These are phyloP conservation scores for Neurospora sublineolata DNA, from an alignment of 495 filamentous ascomycete genomes.

Conservation along the genomic window DNA sequence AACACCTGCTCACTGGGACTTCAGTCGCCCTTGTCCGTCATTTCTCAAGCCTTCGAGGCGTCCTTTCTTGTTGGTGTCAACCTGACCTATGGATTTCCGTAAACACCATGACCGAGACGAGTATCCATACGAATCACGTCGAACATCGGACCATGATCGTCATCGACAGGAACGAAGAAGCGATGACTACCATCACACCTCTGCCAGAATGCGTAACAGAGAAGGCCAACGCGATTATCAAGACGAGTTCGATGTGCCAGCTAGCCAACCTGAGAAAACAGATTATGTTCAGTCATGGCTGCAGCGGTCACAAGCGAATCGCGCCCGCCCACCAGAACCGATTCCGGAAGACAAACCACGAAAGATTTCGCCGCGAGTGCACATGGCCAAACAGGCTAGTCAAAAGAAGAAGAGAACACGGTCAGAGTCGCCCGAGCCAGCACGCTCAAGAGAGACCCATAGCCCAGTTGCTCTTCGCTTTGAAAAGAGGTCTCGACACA, in stretches of 20 bases:
- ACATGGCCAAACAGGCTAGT: background rate
- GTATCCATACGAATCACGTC: background rate
- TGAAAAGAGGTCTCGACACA: constrained; percentile 48
- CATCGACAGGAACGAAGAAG: background rate
- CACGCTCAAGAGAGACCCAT: background rate
- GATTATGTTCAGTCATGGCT: constrained; percentile 27
- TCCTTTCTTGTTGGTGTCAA: background rate
- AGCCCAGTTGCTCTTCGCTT: constrained; percentile 23
- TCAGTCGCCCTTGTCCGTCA: background rate
- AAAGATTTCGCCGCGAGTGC: background rate
- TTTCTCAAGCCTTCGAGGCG: background rate
- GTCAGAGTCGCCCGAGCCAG: background rate
- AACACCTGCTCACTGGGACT: background rate
- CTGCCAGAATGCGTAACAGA: background rate
- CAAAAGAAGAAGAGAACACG: constrained; percentile 7
- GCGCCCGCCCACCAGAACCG: constrained; percentile 1
- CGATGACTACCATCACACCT: background rate
- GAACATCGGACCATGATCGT: background rate
- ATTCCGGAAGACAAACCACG: constrained; percentile 5
- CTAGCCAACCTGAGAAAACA: background rate
- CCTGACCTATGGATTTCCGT: background rate
- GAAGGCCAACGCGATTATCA: background rate
- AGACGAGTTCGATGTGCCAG: background rate
- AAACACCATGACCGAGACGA: background rate
- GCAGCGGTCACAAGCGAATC: constrained; percentile 16